Base-by-base conservation (phyloP, 108 stramenopile genomes). In the Fragilariopsis cylindrus region DNA sequence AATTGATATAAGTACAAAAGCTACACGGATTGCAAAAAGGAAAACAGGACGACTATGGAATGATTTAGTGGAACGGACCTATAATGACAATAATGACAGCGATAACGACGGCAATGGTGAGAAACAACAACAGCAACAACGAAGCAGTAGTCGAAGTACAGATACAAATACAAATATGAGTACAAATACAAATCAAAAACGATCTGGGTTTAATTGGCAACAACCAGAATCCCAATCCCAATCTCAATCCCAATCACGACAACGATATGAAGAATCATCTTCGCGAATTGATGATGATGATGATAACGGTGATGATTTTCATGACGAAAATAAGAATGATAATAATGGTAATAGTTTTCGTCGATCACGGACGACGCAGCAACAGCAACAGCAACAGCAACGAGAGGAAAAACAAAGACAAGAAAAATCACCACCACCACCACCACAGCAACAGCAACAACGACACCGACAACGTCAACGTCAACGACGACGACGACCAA, bases 141-240 rank as follows among this genome's bases (percentile, higher is more conserved):
- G 55, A 56, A 19, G 55, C 7, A 11, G 55, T 6, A 19, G 18
- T n/a, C 55, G 18, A 21, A 16, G n/a, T n/a, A n/a, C n/a, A n/a
- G n/a, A 2, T 30, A 2, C 30, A 30, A 30, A 30, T 30, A 30
- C 30, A 30, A 2, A 30, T 21, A 21, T 1, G 1, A 1, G 1
- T 21, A 21, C 21, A 21, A 1, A 21, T 21, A 21, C 21, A 1
- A 21, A 21, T 30, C 30, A 30, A 40, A 21, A 40, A 30, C 18
- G 58, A 9, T 60, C 58, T 7, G 58, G 58, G 0, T 60, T 60
- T 40, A 60, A 60, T 30, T 60, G 58, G 58, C 58, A 16, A 60
- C 21, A 16, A 40, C 5, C 8, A 50, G 1, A 30, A 30, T 30
- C 30, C 1, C 30, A 30, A 30, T 2, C 30, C 1, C 30, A 30